These are phyloP conservation scores for Silene conica DNA, from an alignment of 148 eudicot species.

Conservation along the genomic window DNA sequence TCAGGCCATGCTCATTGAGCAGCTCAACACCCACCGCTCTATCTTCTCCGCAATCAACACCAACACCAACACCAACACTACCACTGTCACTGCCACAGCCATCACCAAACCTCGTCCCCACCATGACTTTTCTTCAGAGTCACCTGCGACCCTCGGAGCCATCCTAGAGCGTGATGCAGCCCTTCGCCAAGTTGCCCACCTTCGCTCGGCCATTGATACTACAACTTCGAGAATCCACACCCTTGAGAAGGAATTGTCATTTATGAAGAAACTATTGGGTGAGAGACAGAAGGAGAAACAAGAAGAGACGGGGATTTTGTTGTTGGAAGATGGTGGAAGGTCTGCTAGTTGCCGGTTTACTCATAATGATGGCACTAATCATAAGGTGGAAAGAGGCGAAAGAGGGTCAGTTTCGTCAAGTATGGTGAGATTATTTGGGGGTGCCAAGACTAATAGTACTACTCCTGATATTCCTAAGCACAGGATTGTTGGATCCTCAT, in stretches of 20 bases:
- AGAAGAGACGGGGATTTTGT: background rate
- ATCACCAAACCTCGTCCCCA: background rate
- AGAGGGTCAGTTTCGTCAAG: constrained; percentile 63
- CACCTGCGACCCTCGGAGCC: constrained; percentile 55
- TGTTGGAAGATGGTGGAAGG: constrained; percentile 33
- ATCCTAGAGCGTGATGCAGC: constrained; percentile 72
- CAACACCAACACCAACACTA: constrained; percentile 11
- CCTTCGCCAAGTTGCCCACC: constrained; percentile 52
- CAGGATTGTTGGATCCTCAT: constrained; percentile 10
- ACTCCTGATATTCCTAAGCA: constrained; percentile 1
- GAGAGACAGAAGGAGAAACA: constrained; percentile 21
- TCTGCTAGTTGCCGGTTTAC: constrained; percentile 56
- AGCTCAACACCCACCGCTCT: constrained; percentile 77
- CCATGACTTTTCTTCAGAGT: constrained; percentile 13
- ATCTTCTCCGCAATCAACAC: constrained; percentile 34
- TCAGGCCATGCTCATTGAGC: constrained; percentile 87
- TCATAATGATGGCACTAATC: constrained; percentile 11
- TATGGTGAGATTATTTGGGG: constrained; percentile 20
- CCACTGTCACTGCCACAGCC: constrained; percentile 3
- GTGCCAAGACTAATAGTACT: background rate
- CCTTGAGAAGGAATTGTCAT: constrained; percentile 59
- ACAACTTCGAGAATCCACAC: constrained; percentile 52
- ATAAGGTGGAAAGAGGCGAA: constrained; percentile 55
- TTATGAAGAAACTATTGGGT: constrained; percentile 43
- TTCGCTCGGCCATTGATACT: constrained; percentile 49